Evolutionary conservation across 1,284 basidiomycete genomes (phyloP), one percentile per base, ranked within the genome.

Genomic region (Trametes pubescens): DNA sequence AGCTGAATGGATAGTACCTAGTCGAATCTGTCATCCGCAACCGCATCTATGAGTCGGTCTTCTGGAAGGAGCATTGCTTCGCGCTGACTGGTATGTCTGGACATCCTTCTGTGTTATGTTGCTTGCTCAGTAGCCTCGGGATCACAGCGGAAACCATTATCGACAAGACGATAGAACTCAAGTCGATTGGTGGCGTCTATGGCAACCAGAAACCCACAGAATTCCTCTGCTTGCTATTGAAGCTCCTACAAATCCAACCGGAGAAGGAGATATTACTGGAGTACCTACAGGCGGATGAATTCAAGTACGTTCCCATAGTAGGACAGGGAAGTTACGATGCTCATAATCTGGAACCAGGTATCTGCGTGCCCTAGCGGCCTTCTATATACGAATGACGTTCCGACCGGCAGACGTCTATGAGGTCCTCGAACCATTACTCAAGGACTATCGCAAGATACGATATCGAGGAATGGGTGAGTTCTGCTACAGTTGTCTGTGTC

Each of bases 31-130:
- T 99, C 67, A 96, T 99, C 69, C 89, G 98, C 52, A 93, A 92
- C 72, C 89, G 98, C 63, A 98, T 99, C 66, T 99, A 98, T 82
- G 97, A 99, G 77, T 93, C 93, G 0, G 80, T 86, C 18, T 99
- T 89, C 79, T 99, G 98, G 98, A 99, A 98, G 78, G 95, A 98
- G 74, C 93, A 96, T 65, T 97, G 95, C 73, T 97, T 97, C 75
- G 95, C 95, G 22, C 80, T 97, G 51, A 96, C 92, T 65, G 94
- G 95, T 93, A 59, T 51, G 82, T 74, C 34, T 18, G 16, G 13
- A 26, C 10, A 49, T 72, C 71, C 24, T 60, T 40, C 32, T 1
- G 24, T 59, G 10, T 49, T 44, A 40, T 43, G 43, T 47, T 14
- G 59, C n/a, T 29, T 48, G 26, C 63, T 18, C 44, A 57, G 5